Evolutionary conservation across 305 asterid species (phyloP), one percentile per base, ranked within the genome.

Genomic region (Fraxinus angustifolia): DNA sequence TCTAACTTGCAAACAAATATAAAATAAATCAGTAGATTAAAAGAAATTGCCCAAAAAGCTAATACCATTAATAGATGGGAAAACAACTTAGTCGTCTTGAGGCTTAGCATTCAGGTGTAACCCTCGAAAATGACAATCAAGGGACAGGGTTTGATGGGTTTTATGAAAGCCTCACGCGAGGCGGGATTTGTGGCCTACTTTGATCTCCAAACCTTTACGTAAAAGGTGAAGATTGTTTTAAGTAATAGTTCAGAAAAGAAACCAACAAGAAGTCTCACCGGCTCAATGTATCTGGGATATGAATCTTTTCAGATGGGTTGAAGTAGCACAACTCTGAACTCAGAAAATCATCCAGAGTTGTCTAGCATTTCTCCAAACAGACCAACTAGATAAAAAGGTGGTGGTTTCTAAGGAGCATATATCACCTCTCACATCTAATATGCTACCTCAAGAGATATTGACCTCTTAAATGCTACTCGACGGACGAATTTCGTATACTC

Each of bases 391-490:
- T 56, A 56, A 17, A 56, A 2, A 56, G 28, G 28, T 56, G 67
- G 12, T 6, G 30, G 30, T n/a, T 56, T 17, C 23, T 56, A 50
- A 12, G 60, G n/a, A 50, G 60, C 21, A 6, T 56, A 19, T 17
- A 56, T 56, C 10, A 19, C 23, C 11, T 5, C 11, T 56, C 28
- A 19, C 67, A 17, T 56, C 67, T 56, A 21, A 62, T 23, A 62
- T 62, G 72, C 33, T 21, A 23, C 6, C 16, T 75, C 33, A 70
- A 40, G 76, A 65, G 23, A 76, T 3, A 56, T 80, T 50, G 75
- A 81, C 50, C 76, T 76, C 71, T 45, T 34, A 82, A 33, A 78
- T 58, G 83, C 75, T 48, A 75, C 81, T 38, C 31, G 14, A 60
- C 76, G 72, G 35, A 70, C 17, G 65, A 68, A 36, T 71, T 72